Evolutionary conservation across 192 early-diverging fungal genomes (phyloP).

Genomic region (Backusella macrospora): DNA sequence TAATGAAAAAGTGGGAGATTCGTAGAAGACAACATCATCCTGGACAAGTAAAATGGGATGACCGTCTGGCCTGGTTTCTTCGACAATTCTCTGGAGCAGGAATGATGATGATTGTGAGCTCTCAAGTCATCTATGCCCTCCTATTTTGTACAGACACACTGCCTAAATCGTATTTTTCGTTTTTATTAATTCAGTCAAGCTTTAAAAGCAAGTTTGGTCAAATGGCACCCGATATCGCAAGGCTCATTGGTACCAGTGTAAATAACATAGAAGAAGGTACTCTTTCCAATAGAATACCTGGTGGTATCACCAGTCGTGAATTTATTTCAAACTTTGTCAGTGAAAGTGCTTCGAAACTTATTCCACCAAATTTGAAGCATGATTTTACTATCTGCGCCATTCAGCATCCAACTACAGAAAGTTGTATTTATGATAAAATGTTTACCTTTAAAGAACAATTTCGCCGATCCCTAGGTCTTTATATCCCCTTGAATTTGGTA

Average conservation of each 20-base stretch:
- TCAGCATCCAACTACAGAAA: conserved; percentile 59
- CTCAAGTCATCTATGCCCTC: conserved; percentile 52
- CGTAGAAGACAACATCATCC: conserved; percentile 36
- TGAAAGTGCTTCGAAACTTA: conserved; percentile 52
- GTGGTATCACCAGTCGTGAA: conserved; percentile 50
- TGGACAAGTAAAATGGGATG: conserved; percentile 47
- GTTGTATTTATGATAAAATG: conserved; percentile 49
- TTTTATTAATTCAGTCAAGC: conserved; percentile 53
- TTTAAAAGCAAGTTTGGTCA: conserved; percentile 45
- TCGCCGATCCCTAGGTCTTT: conserved; percentile 58
- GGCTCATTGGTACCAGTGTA: conserved; percentile 28
- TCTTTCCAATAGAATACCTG: conserved; percentile 45
- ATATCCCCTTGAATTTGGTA: conserved; percentile 64
- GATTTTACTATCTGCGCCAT: conserved; percentile 59
- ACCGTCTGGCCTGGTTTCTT: conserved; percentile 47
- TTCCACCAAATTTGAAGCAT: conserved; percentile 50
- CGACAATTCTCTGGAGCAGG: conserved; percentile 41
- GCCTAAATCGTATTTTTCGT: conserved; percentile 59
- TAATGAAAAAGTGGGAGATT: conserved; percentile 60
- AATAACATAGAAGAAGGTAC: conserved; percentile 31
- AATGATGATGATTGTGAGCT: conserved; percentile 51
- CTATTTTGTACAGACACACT: conserved; percentile 59
- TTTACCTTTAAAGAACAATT: conserved; percentile 49
- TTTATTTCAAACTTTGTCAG: conserved; percentile 53
- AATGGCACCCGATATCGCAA: conserved; percentile 46